Evolutionary conservation across 805 yeast species (phyloP), one percentile per base, ranked within the genome.

Genomic region (Groenewaldozyma tartarivorans): DNA sequence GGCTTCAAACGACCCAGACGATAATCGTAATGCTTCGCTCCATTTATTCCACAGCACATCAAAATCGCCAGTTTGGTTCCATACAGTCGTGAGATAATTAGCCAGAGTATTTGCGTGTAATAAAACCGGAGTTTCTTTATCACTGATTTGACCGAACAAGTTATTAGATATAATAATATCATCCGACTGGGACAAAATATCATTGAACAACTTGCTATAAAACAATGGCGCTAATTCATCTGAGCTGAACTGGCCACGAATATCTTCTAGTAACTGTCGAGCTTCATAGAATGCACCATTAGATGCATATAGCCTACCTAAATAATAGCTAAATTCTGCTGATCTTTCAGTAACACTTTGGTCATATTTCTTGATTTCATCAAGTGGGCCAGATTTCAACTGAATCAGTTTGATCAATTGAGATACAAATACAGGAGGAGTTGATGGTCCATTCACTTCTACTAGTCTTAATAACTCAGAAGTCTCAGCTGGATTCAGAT

Each of bases 81-180:
- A 66, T 35, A 81, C 74, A 38, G 69, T 67, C 30, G 76, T 75
- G 52, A 79, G 74, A 48, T 79, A 77, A 26, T 77, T 71, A 45
- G 75, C 78, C 36, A 83, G 11, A 9, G 29, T 9, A 9, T 24
- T 13, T 13, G 29, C 7, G 13, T 24, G 29, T 9, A 24, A 7
- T 13, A 24, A 24, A 9, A 24, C 29, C n/a, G n/a, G n/a, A 24
- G 29, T 24, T 24, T 24, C 29, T 4, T 53, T 47, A 24, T 24
- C 29, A 9, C 13, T 13, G 11, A 24, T 7, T 13, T 24, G 29
- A 7, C 13, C 13, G 29, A 24, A 24, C 13, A 24, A 24, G 11
- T 24, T 7, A 24, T 24, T 24, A 13, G 29, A 24, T 24, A 24
- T 24, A 9, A 9, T 13, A 24, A 24, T 24, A 24, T 24, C 29